Evolutionary conservation across 257 asterid species (phyloP).

Genomic region (Paraleonurus japonicus): DNA sequence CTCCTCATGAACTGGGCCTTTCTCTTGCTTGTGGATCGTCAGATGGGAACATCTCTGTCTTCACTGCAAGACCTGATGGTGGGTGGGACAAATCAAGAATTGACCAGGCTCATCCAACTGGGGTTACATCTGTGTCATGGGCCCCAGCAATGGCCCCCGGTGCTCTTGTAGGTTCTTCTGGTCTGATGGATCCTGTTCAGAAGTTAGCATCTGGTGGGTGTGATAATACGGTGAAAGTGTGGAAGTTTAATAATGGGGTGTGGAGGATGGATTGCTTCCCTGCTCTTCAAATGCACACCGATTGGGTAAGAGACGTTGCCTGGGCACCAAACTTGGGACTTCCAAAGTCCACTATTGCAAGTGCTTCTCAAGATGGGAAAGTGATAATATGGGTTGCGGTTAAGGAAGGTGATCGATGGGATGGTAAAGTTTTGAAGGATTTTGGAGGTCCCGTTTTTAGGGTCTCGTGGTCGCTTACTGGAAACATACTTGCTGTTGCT

Average conservation of each 20-base stretch:
- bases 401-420: slow-evolving; percentile 64
- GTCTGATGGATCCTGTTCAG: slow-evolving; percentile 42
- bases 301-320: slow-evolving; percentile 73
- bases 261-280: slow-evolving; percentile 78
- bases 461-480: slow-evolving; percentile 76
- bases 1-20: slow-evolving; percentile 71
- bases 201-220: slow-evolving; percentile 73
- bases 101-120: slow-evolving; percentile 69
- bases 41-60: slow-evolving; percentile 66
- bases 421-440: slow-evolving; percentile 56
- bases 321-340: slow-evolving; percentile 77
- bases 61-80: slow-evolving; percentile 54
- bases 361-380: slow-evolving; percentile 62
- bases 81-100: slow-evolving; percentile 64
- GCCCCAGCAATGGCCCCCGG: slow-evolving; percentile 68
- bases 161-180: slow-evolving; percentile 45
- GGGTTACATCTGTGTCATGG: slow-evolving; percentile 79
- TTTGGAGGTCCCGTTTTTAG: slow-evolving; percentile 61
- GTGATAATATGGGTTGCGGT: slow-evolving; percentile 54
- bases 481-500: slow-evolving; percentile 69
- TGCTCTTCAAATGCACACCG: slow-evolving; percentile 59
- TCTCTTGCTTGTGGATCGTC: slow-evolving; percentile 75
- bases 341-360: slow-evolving; percentile 65
- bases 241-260: slow-evolving; percentile 56
- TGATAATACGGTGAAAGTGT: slow-evolving; percentile 64